Conservation (phyloP, 164 flowering plant genomes). For the Amborella trichopoda region DNA sequence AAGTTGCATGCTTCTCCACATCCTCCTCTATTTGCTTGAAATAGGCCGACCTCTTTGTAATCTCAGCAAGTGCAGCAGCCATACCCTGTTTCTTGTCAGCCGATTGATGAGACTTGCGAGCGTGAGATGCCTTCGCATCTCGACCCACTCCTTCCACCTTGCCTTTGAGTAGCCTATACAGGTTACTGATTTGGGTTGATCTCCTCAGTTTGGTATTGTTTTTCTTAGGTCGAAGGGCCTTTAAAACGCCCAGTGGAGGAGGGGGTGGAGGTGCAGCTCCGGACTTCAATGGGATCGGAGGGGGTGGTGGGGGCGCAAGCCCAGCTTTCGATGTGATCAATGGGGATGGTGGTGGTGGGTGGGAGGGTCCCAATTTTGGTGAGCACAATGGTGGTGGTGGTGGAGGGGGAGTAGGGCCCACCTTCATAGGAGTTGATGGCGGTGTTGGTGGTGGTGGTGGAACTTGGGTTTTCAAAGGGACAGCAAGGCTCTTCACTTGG, state of each 20-base stretch:
- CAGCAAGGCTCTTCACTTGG: too few relatives aligned
- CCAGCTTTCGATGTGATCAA: constrained; percentile 8
- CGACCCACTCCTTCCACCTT: constrained; percentile 63
- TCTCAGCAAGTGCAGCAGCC: constrained; percentile 94
- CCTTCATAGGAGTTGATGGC: constrained; percentile 12
- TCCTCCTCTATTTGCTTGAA: constrained; percentile 81
- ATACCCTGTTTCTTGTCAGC: constrained; percentile 54
- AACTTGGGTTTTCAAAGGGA: too few relatives aligned
- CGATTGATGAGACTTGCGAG: constrained; percentile 17
- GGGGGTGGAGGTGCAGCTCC: constrained; percentile 51
- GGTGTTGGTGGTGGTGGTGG: constrained; percentile 26
- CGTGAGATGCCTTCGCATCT: constrained; percentile 28
- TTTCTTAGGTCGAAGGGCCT: constrained; percentile 39
- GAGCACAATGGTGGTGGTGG: constrained; percentile 19
- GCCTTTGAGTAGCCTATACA: constrained; percentile 62
- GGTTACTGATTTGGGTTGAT: constrained; percentile 67
- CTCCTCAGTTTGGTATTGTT: constrained; percentile 46
- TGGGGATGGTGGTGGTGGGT: constrained; percentile 25
- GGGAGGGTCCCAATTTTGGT: constrained; percentile 2
- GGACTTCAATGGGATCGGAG: constrained; percentile 11
- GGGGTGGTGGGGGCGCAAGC: constrained; percentile 29
- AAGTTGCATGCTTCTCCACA: constrained; percentile 38
- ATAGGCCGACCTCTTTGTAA: constrained; percentile 78
- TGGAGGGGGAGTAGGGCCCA: constrained; percentile 7
- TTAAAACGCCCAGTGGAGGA: constrained; percentile 35